Evolutionary conservation across 768 basidiomycete genomes (phyloP), one percentile per base, ranked within the genome.

Genomic region (Kwoniella mangroviensis): DNA sequence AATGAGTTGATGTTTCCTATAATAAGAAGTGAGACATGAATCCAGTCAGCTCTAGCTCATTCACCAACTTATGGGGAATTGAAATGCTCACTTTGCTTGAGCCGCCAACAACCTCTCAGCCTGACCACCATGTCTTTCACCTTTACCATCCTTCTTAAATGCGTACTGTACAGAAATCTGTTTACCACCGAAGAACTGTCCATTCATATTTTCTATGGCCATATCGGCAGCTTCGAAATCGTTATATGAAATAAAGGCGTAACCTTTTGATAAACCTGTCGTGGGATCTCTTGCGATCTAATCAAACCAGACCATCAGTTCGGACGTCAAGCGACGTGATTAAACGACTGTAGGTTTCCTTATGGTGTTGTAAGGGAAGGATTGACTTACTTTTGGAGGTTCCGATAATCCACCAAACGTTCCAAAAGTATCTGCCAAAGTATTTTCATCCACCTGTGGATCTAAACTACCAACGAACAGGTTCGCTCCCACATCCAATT

Each of bases 91-190:
- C 74, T 93, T 88, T 57, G 96, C 97, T 83, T 98, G 95, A 2
- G 94, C 89, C 2, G 95, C 94, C 75, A 99, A 88, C 42, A 98
- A 88, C 67, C 97, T 90, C 84, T 99, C 97, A n/a, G 97, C 95
- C 17, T 91, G 87, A 12, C 96, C 97, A 34, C 97, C 97, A 79
- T 98, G 97, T 4, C 97, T 89, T 83, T 99, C 97, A 67, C 96
- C 96, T 81, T 98, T 96, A 54, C 93, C 94, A 79, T 98, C 97
- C 85, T 98, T 98, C 85, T 99, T 98, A 88, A 98, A 98, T 2
- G 97, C 96, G 82, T 97, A 99, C 81, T 98, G 94, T 12, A 97
- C 94, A 19, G 91, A 90, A 80, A 99, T 93, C 64, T 94, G 91
- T 85, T 98, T 98, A 87, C 98, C 98, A 91, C 95, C 95, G 57